Percentiles rank a stretch among this genome's conserved stretches.
Evolutionary conservation across 129 eudicot genomes (phyloP).

Genomic region (Lactuca saligna): DNA sequence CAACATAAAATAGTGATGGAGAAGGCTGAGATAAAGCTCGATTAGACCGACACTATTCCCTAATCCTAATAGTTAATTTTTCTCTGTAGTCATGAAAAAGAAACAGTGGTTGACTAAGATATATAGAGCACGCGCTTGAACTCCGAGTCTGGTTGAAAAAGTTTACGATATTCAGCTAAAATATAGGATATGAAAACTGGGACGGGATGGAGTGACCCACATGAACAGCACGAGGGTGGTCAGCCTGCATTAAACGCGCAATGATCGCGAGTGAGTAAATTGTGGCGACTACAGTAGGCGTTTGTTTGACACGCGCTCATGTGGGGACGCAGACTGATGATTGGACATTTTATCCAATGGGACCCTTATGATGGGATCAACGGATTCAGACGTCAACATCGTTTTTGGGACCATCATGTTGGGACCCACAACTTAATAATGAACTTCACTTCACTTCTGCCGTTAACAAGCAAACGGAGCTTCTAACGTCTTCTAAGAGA

Average conservation of each 20-base stretch:
- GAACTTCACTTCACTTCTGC: constrained; percentile 3
- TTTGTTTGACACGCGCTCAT: constrained; percentile 12
- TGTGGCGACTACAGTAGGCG: neutral
- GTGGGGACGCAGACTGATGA: neutral
- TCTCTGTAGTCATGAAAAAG: neutral
- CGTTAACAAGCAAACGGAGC: constrained; percentile 29
- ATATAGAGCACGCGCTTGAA: constrained; percentile 12
- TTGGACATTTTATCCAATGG: constrained; percentile 16
- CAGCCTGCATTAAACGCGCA: constrained; percentile 27
- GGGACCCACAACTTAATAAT: constrained; percentile 38
- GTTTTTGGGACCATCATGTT: constrained; percentile 38
- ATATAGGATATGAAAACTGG: constrained; percentile 16
- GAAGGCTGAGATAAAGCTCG: no score
- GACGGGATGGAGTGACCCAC: constrained; percentile 36
- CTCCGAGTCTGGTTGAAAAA: neutral
- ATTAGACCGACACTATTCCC: no score
- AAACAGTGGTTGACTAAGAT: constrained; percentile 1
- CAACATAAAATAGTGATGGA: no score
- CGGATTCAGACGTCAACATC: constrained; percentile 60
- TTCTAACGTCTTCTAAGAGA: constrained; percentile 16
- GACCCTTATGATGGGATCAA: constrained; percentile 47
- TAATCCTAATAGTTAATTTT: no score
- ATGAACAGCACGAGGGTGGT: constrained; percentile 40
- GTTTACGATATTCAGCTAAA: constrained; percentile 6
- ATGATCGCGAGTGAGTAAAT: neutral